Base-by-base conservation (phyloP, 192 early-diverging fungal genomes). In the Phlyctochytrium planicorne region DNA sequence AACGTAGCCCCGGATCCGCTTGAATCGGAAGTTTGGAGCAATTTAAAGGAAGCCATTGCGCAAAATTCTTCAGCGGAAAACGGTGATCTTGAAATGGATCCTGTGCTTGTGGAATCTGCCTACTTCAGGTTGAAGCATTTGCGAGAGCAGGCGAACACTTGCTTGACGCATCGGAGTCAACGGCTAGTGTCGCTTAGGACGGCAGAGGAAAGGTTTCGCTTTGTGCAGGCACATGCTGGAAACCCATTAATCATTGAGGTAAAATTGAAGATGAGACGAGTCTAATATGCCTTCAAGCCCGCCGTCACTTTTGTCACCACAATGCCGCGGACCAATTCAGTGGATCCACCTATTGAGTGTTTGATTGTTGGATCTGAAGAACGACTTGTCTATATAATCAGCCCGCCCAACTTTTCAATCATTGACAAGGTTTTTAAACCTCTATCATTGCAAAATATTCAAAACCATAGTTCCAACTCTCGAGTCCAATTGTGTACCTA, bases 321-420 rank as follows among this genome's bases (percentile, higher is more conserved):
- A 23, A 14, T 71, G 4, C 6, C n/a, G 4, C 62, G 69, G 34
- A 65, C 25, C n/a, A 63, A 53, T 33, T 3, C n/a, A 3, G 24
- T 30, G 6, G 29, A 30, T 3, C 53, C 63, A 24, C 59, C 62
- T 23, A 50, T 17, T 17, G 50, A 23, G 33, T 34, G 63, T 32
- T 23, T 71, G 10, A 53, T 71, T 23, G 37, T 71, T 65, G 69
- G 62, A 24, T 65, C 61, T 36, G 63, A 65, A 47, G 53, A 71
- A 2, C 29, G 55, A 2, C 30, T 55, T n/a, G 2, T 71, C 16
- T 71, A 71, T 29, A 56, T 71, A 23, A 56, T 71, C 24, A 65
- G 69, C 35, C 69, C 69, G 14, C 69, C 69, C 2, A 34, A 25
- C 14, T 71, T 65, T 40, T 36, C 52, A 16, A 65, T 71, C 52